A percentile compares a stretch with the other conserved stretches of the same genome.
phyloP scores from a whole-genome alignment of 176 grass and related monocot species.

The Areca catechu region DNA sequence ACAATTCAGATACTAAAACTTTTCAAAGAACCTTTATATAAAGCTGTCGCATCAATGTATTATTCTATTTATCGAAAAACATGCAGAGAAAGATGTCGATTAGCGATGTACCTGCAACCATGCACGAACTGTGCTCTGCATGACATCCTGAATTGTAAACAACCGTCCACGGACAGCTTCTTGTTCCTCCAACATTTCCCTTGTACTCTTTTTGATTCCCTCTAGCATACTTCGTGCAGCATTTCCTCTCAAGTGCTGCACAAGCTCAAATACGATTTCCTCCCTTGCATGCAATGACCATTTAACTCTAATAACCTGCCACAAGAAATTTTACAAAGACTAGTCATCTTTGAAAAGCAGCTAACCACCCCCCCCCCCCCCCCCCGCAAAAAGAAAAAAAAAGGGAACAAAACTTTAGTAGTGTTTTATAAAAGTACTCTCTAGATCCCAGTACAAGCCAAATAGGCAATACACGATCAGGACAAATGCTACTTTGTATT shows the following conservation, averaged over 20 bases:
- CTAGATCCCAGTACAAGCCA: too few relatives aligned
- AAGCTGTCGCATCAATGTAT: too few relatives aligned
- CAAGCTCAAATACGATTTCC: constrained; percentile 83
- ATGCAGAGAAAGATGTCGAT: not conserved
- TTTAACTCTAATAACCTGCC: constrained; percentile 92
- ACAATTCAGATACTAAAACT: not conserved
- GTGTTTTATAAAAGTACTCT: too few relatives aligned
- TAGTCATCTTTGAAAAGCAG: too few relatives aligned
- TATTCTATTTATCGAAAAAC: not conserved
- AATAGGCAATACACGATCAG: too few relatives aligned
- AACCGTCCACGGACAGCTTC: constrained; percentile 88
- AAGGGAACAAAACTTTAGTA: too few relatives aligned
- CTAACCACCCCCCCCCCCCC: too few relatives aligned
- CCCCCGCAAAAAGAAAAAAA: too few relatives aligned
- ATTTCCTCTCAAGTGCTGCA: constrained; percentile 68
- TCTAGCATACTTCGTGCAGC: constrained; percentile 60
- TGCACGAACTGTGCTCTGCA: constrained; percentile 94
- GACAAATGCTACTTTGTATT: too few relatives aligned
- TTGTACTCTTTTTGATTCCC: constrained; percentile 48
- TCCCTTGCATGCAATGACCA: constrained; percentile 98
- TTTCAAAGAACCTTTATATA: too few relatives aligned
- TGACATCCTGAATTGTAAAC: constrained; percentile 98
- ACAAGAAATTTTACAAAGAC: not conserved
- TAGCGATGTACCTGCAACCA: constrained; percentile 67
- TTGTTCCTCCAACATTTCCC: constrained; percentile 88